Percentiles rank a stretch among this genome's conserved stretches.
Conservation (phyloP, 192 early-diverging fungal genomes). For the Gamsiella multidivaricata region DNA sequence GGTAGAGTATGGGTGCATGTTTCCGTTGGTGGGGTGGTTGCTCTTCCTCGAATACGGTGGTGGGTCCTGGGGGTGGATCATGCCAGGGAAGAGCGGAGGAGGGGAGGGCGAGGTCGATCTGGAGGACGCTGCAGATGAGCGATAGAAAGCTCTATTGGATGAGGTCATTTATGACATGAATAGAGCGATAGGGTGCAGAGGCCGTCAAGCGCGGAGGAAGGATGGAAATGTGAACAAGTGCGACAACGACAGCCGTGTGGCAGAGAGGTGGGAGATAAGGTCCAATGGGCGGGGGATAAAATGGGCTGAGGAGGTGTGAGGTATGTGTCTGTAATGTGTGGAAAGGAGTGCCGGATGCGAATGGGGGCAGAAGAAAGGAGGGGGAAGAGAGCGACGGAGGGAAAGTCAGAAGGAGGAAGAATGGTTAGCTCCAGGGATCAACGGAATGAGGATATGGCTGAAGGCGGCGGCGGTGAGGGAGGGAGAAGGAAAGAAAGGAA, state of each 20-base stretch:
- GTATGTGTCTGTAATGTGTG: no score
- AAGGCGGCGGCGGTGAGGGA: not conserved
- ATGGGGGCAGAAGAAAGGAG: not conserved
- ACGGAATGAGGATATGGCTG: not conserved
- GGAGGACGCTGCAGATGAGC: slow-evolving; percentile 55
- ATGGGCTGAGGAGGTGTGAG: no score
- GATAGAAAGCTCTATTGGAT: slow-evolving; percentile 47
- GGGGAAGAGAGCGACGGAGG: not conserved
- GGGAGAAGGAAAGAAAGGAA: not conserved
- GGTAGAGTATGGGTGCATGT: slow-evolving; percentile 4
- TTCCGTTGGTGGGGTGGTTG: slow-evolving; percentile 23
- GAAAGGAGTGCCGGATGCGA: no score
- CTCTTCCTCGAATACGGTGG: slow-evolving; percentile 47
- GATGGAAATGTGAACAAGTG: no score
- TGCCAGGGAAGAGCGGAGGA: slow-evolving; percentile 49
- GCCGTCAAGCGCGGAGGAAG: not conserved
- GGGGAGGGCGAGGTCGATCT: slow-evolving; percentile 51
- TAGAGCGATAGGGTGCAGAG: not conserved
- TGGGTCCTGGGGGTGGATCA: slow-evolving; percentile 53
- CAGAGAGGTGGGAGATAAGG: no score
- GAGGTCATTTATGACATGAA: slow-evolving; percentile 56
- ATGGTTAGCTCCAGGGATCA: not conserved
- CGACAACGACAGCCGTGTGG: no score
- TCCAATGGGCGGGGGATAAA: no score
- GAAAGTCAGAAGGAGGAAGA: not conserved